Evolutionary conservation across 1,284 basidiomycete species (phyloP).

Genomic region (Tilletia caries): DNA sequence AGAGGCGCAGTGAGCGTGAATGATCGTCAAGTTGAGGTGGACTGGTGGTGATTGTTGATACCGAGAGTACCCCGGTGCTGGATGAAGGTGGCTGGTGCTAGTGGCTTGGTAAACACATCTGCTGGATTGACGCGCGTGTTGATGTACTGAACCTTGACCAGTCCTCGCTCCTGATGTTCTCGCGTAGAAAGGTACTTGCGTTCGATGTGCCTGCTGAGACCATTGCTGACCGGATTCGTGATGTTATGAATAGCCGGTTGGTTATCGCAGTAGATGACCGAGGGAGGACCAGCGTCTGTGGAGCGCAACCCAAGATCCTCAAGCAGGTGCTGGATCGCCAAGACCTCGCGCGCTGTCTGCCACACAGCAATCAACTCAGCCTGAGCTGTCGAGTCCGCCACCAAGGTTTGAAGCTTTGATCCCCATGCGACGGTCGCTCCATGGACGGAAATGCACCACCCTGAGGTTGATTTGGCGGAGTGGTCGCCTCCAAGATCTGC

Average conservation of each 20-base stretch:
- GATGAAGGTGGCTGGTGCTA: not conserved
- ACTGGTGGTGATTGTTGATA: too few relatives aligned
- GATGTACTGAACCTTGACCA: not conserved
- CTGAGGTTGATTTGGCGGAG: not conserved
- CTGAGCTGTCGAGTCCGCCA: constrained; percentile 1
- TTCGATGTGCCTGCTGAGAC: not conserved
- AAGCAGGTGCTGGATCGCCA: not conserved
- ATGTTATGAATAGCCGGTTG: not conserved
- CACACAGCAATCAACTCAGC: not conserved
- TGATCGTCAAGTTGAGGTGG: too few relatives aligned
- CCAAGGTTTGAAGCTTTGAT: not conserved
- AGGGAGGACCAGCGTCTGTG: not conserved
- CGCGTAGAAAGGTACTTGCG: not conserved
- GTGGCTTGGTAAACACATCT: not conserved
- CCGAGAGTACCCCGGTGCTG: not conserved
- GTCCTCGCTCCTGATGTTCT: not conserved
- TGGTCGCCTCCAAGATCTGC: not conserved
- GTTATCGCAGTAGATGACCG: not conserved
- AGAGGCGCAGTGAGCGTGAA: too few relatives aligned
- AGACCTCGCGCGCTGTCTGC: not conserved
- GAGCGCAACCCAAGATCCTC: not conserved
- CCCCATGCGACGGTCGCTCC: constrained; percentile 8
- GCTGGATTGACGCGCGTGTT: not conserved
- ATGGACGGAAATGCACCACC: constrained; percentile 1
- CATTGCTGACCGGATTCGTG: not conserved